Percentiles rank a stretch among this genome's conserved stretches.
phyloP scores from a whole-genome alignment of 2,329 filamentous ascomycete species.

The Canariomyces notabilis region DNA sequence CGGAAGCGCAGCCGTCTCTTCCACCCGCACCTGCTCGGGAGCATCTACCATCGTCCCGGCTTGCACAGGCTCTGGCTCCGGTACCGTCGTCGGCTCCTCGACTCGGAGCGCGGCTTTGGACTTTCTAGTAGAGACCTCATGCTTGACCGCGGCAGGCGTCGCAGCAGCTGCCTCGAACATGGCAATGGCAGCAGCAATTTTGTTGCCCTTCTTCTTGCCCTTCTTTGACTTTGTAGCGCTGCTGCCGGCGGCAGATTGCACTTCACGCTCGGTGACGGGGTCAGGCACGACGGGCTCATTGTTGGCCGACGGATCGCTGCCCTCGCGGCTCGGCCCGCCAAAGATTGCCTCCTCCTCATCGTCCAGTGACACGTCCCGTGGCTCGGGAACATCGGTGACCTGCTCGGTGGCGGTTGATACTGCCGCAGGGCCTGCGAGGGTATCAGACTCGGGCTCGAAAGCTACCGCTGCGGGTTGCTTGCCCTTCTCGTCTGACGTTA shows the following conservation, averaged over 20 bases:
- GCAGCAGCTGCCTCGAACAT: neutral
- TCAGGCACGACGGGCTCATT: neutral
- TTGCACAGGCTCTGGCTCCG: neutral
- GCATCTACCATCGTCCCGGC: neutral
- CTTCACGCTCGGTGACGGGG: neutral
- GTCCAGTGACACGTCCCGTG: conserved; percentile 4
- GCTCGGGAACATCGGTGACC: neutral
- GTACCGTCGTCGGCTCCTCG: neutral
- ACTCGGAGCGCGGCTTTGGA: too few relatives aligned
- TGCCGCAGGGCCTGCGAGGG: too few relatives aligned
- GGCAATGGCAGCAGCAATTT: conserved; percentile 5
- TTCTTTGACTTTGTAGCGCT: conserved; percentile 14
- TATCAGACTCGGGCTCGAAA: neutral
- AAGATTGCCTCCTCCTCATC: conserved; percentile 5
- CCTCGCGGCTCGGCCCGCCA: conserved; percentile 9
- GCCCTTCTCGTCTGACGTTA: conserved; percentile 28
- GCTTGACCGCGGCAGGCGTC: too few relatives aligned
- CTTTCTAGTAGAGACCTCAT: too few relatives aligned
- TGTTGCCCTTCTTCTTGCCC: conserved; percentile 19
- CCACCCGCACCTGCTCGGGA: neutral
- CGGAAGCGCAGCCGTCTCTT: neutral
- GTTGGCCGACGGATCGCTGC: neutral
- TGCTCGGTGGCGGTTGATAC: neutral
- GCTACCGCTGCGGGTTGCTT: neutral
- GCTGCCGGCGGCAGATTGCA: neutral